A percentile compares a stretch with the other conserved stretches of the same genome.
Conservation (phyloP, 352 stramenopile species). For the Phytophthora megakarya region DNA sequence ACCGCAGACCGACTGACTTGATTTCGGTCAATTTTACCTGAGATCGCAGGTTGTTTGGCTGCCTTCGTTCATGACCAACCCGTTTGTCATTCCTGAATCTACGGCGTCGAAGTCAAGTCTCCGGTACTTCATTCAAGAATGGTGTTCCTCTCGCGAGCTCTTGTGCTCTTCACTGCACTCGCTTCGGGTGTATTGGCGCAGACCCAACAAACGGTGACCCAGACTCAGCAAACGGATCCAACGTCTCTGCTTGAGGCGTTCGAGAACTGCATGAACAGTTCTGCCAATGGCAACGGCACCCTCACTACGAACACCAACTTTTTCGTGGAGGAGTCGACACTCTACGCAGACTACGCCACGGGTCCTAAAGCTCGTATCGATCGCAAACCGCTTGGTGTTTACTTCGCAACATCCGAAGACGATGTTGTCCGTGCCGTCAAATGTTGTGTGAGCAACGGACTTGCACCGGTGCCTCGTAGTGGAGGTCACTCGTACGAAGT, state of each 20-base stretch:
- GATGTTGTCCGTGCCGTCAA: slow-evolving; percentile 50
- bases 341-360: slow-evolving; percentile 55
- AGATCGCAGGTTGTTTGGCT: background rate
- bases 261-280: slow-evolving; percentile 35
- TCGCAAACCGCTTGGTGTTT: slow-evolving; percentile 48
- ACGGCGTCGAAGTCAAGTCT: slow-evolving; percentile 14
- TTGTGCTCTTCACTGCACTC: slow-evolving; percentile 24
- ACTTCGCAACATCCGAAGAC: slow-evolving; percentile 49
- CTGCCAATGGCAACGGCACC: slow-evolving; percentile 19
- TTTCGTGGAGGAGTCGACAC: slow-evolving; percentile 37
- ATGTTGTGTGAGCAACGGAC: slow-evolving; percentile 41
- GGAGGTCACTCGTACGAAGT: slow-evolving; percentile 65
- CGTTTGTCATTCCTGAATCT: slow-evolving; percentile 28
- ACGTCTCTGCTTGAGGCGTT: slow-evolving; percentile 27
- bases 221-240: slow-evolving; percentile 14
- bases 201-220: slow-evolving; percentile 2
- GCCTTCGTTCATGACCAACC: slow-evolving; percentile 1
- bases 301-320: slow-evolving; percentile 38
- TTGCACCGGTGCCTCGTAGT: slow-evolving; percentile 48
- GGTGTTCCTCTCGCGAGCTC: slow-evolving; percentile 19
- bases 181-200: slow-evolving; percentile 17
- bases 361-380: slow-evolving; percentile 56
- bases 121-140: slow-evolving; percentile 13
- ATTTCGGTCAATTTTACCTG: slow-evolving; percentile 4
- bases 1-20: too few species aligned